A percentile compares a stretch with the other conserved stretches of the same genome.
phyloP scores from a whole-genome alignment of 352 stramenopile species.

The Pythium volutum region DNA sequence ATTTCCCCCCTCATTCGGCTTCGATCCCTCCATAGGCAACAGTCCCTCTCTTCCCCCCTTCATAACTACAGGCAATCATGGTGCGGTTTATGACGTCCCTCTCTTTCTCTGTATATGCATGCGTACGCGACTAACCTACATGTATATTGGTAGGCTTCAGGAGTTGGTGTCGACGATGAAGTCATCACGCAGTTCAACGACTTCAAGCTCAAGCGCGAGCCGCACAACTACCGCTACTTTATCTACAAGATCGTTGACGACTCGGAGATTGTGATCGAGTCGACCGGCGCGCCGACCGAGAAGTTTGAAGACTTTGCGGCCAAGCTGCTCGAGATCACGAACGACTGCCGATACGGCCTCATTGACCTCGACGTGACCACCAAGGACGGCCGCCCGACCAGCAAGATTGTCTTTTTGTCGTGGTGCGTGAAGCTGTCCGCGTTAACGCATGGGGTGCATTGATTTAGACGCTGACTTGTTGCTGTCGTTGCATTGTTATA shows the following conservation, averaged over 20 bases:
- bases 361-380: slow-evolving; percentile 89
- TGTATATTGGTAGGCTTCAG: slow-evolving; percentile 76
- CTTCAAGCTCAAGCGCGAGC: slow-evolving; percentile 94
- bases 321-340: slow-evolving; percentile 67
- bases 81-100: slow-evolving; percentile 12
- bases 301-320: slow-evolving; percentile 88
- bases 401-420: slow-evolving; percentile 91
- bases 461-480: not conserved
- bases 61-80: slow-evolving; percentile 14
- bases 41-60: not conserved
- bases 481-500: slow-evolving; percentile 19
- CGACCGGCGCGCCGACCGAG: slow-evolving; percentile 65
- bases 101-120: not conserved
- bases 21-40: slow-evolving; percentile 21
- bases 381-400: slow-evolving; percentile 85
- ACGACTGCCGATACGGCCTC: slow-evolving; percentile 87
- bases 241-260: slow-evolving; percentile 95
- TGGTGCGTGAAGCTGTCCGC: slow-evolving; percentile 51
- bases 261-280: slow-evolving; percentile 93
- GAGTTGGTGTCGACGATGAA: slow-evolving; percentile 91
- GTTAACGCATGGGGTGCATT: no score
- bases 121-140: slow-evolving; percentile 6
- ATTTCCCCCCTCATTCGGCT: slow-evolving; percentile 15
- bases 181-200: slow-evolving; percentile 92
- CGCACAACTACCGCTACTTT: slow-evolving; percentile 93